These are phyloP conservation scores for Alternaria infectoria DNA, from an alignment of 2,329 filamentous ascomycete species.

Conservation along the genomic window DNA sequence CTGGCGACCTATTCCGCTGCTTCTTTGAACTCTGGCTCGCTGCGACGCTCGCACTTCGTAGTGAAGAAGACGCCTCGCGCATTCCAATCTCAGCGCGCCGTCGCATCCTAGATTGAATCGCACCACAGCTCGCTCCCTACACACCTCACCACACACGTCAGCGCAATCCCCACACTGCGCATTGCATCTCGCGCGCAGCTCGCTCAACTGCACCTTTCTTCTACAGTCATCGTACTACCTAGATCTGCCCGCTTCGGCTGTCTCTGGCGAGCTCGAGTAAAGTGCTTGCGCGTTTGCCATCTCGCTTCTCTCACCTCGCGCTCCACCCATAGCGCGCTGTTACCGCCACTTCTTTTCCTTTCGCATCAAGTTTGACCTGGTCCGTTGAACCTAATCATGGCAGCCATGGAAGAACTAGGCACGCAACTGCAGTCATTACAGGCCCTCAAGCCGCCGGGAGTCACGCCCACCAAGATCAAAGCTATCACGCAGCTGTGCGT, in stretches of 20 bases:
- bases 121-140: conserved; percentile 20
- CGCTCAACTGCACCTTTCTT: conserved; percentile 31
- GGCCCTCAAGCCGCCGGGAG: conserved; percentile 87
- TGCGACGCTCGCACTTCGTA: conserved; percentile 24
- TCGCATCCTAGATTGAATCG: conserved; percentile 35
- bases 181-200: conserved; percentile 25
- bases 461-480: conserved; percentile 90
- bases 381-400: conserved; percentile 52
- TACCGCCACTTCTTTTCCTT: conserved; percentile 19
- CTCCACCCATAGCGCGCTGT: conserved; percentile 12
- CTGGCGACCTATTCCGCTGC: conserved; percentile 24
- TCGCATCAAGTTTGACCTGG: conserved; percentile 29
- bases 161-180: conserved; percentile 20
- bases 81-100: conserved; percentile 24
- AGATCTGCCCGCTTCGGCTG: conserved; percentile 30
- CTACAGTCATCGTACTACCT: conserved; percentile 33
- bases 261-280: conserved; percentile 36
- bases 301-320: conserved; percentile 23
- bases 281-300: conserved; percentile 33
- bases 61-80: conserved; percentile 29
- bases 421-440: conserved; percentile 90
- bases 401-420: conserved; percentile 90
- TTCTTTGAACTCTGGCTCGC: conserved; percentile 27
- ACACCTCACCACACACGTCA: conserved; percentile 30
- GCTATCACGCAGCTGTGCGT: conserved; percentile 87